Base-by-base conservation (phyloP, 805 yeast species). In the Brettanomyces bruxellensis region DNA sequence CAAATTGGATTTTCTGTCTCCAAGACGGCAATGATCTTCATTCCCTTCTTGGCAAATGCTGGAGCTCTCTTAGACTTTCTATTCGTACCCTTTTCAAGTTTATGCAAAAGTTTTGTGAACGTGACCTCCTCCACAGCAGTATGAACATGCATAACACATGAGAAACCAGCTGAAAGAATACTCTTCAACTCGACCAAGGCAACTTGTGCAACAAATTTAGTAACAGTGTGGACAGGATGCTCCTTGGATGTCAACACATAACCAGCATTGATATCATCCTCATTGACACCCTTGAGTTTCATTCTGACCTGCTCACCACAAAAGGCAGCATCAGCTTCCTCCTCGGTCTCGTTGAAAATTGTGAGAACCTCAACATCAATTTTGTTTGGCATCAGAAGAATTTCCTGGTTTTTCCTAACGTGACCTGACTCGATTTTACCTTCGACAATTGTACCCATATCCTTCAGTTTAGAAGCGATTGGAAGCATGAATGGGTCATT, bases 401-500 rank as follows among this genome's bases (percentile, higher is more conserved):
- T 75, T 46, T 70, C 72, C 46, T 76, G 74, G 55, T 86, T 85
- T 71, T 86, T 90, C 71, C 81, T 86, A 55, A 91, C 75, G 60
- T 85, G 89, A 44, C 99, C 99, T 47, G 95, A 82, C 73, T 90
- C 99, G 62, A 93, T 86, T 74, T 93, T 93, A 68, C 99, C 99
- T 70, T 93, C 99, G 45, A 93, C 93, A 53, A 93, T 81, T 44
- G 98, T 89, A 67, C 99, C 99, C 72, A 93, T 72, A 66, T 93
- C 99, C 68, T 87, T 90, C 86, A 89, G 85, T 70, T 93, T 93
- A 57, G 93, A 86, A 25, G 95, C 78, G 55, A 93, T 77, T 49
- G 99, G 99, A 58, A 93, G 73, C 98, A 93, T 90, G 73, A 93
- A 93, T 56, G 99, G 97, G 42, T 91, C 96, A 61, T 86, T 86